Base-by-base conservation (phyloP, 2,329 filamentous ascomycete species). In the Mollisia scopiformis region DNA sequence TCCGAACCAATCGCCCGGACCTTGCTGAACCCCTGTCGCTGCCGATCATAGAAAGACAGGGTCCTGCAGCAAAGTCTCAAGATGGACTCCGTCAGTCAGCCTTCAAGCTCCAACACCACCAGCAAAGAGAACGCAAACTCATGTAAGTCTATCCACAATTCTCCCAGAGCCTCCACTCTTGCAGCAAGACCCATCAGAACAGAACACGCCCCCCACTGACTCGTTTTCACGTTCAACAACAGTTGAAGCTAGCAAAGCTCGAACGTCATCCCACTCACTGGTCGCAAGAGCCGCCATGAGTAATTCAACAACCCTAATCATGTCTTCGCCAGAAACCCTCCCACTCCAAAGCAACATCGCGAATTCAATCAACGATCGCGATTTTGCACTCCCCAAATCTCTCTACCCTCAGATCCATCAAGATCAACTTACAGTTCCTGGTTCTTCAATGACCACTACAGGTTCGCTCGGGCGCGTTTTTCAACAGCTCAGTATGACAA, bases 281-380 rank as follows among this genome's bases (percentile, higher is more conserved):
- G 39, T 66, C 30, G 61, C 64, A 27, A 57, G 53, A 35, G 46
- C 54, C 14, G 57, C 54, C 11, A 62, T 66, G 59, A 50, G 25
- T 43, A 62, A 61, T 37, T 39, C 58, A n/a, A n/a, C n/a, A n/a
- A n/a, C n/a, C 41, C 25, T 53, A 31, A 30, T 46, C 59, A 62
- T 49, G 52, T 47, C 13, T 57, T 63, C 33, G 37, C 58, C 16
- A 53, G 39, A 25, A 35, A 55, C 46, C 27, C 53, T 10, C 31
- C 35, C 47, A 10, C 33, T 43, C 19, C 52, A 56, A 55, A 13
- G n/a, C 30, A 28, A 51, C 28, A 43, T 56, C 14, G 43, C 41
- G 4, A 53, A 28, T 25, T 27, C 57, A 27, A 47, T 47, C 16
- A 8, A 5, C 23, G 25, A 47, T 25, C 43, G 11, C 21, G 43